Evolutionary conservation across 495 filamentous ascomycete genomes (phyloP).

Genomic region (Amphirosellinia nigrospora): DNA sequence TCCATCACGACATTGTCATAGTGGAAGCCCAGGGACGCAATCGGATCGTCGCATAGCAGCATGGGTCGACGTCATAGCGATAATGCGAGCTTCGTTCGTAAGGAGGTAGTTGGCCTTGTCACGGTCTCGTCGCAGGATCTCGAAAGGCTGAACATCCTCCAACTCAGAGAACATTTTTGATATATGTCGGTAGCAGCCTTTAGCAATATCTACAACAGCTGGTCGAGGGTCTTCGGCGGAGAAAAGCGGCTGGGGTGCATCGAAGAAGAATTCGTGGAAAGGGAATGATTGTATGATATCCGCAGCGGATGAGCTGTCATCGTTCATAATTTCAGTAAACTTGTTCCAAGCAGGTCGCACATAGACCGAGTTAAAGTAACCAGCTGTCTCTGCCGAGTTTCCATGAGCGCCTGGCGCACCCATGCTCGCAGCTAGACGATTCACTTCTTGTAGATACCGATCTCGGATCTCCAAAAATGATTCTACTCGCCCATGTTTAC

Average conservation of each 20-base stretch:
- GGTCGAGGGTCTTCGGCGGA: slow-evolving; percentile 66
- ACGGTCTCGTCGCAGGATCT: slow-evolving; percentile 83
- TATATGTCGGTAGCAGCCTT: slow-evolving; percentile 90
- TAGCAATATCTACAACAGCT: slow-evolving; percentile 74
- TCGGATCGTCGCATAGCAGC: slow-evolving; percentile 96
- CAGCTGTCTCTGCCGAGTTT: slow-evolving; percentile 93
- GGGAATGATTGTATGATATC: slow-evolving; percentile 78
- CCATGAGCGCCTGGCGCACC: slow-evolving; percentile 89
- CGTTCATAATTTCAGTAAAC: slow-evolving; percentile 69
- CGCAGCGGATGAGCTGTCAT: slow-evolving; percentile 59
- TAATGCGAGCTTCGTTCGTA: slow-evolving; percentile 90
- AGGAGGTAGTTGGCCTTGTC: slow-evolving; percentile 97
- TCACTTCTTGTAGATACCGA: slow-evolving; percentile 80
- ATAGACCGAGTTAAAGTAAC: slow-evolving; percentile 94
- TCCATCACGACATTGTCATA: slow-evolving; percentile 99
- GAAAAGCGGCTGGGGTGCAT: slow-evolving; percentile 88
- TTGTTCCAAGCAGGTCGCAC: slow-evolving; percentile 86
- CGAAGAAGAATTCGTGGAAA: slow-evolving; percentile 86
- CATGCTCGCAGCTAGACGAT: slow-evolving; percentile 81
- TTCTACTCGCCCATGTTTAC: slow-evolving; percentile 94
- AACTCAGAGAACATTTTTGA: slow-evolving; percentile 91
- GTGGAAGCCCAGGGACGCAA: slow-evolving; percentile 87
- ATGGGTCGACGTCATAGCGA: slow-evolving; percentile 98
- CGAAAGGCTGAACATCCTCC: slow-evolving; percentile 92
- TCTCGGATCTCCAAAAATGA: slow-evolving; percentile 91